phyloP scores from a whole-genome alignment of 371 early-diverging fungal species.

The Phascolomyces articulosus region DNA sequence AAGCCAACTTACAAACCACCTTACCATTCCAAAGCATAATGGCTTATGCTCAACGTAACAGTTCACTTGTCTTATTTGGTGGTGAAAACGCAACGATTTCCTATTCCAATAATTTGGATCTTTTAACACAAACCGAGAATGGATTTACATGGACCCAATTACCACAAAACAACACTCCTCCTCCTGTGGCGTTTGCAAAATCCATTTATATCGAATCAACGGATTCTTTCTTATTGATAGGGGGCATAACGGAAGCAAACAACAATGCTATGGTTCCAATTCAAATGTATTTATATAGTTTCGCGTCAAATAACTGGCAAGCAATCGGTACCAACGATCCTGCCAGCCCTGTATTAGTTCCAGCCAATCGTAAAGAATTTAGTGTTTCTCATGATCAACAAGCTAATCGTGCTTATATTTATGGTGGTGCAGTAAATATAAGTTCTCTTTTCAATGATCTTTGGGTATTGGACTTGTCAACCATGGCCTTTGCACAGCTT shows the following conservation, averaged over 20 bases:
- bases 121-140: constrained; percentile 20
- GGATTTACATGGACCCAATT: constrained; percentile 24
- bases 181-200: constrained; percentile 18
- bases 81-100: constrained; percentile 29
- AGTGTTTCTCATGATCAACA: constrained; percentile 23
- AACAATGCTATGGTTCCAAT: constrained; percentile 12
- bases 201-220: constrained; percentile 19
- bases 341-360: constrained; percentile 14
- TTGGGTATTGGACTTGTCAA: constrained; percentile 27
- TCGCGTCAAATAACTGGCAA: constrained; percentile 19
- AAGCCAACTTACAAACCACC: constrained; percentile 14
- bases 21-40: constrained; percentile 34
- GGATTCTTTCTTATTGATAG: constrained; percentile 17
- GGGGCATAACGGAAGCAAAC: constrained; percentile 16
- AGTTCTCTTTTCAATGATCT: constrained; percentile 24
- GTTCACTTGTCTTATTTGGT: constrained; percentile 34
- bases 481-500: constrained; percentile 22
- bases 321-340: constrained; percentile 6
- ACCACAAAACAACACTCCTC: constrained; percentile 25
- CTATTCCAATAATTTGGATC: constrained; percentile 26
- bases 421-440: constrained; percentile 28
- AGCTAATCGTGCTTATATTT: constrained; percentile 27
- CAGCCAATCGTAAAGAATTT: constrained; percentile 27
- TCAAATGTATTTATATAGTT: constrained; percentile 20
- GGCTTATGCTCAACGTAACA: constrained; percentile 26